Base-by-base conservation (phyloP, 2,329 filamentous ascomycete genomes). In the Dothideomycetes sp. region DNA sequence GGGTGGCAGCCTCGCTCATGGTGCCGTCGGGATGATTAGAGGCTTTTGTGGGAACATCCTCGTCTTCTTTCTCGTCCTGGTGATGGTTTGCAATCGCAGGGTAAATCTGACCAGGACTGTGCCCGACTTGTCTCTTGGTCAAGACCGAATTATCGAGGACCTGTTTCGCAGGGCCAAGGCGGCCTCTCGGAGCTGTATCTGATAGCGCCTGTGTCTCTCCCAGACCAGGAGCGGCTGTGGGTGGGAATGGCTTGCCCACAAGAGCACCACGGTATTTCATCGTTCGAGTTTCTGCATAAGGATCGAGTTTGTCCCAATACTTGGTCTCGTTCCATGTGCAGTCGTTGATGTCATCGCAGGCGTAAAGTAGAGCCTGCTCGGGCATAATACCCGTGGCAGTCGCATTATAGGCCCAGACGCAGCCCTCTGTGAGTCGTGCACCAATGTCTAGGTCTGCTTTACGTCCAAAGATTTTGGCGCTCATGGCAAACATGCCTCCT, bases 401-500 rank as follows among this genome's bases (percentile, higher is more conserved):
- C 4, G 52, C 58, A 18, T 69, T 60, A 45, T 75, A 73, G 0
- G 66, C 67, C 70, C 70, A 76, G 7, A 73, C 62, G 47, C 72
- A 76, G 4, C 72, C 72, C 36, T 75, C 64, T 0, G 69, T 69
- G 4, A 76, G 53, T 42, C 67, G 69, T 7, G 61, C 52, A 8
- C 65, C 72, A 10, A 70, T 54, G 5, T 64, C 59, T n/a, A 72
- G 52, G 27, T 75, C 68, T 4, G 63, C 59, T 0, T 62, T 60
- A 10, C 64, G 59, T 17, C 65, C 59, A 51, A 74, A 74, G n/a
- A 74, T 58, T 37, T 64, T 64, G 5, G 69, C 66, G 3, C 63
- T 71, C 14, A 75, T 56, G 17, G 63, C 69, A 24, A 74, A 65
- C 69, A 75, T 74, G 10, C 70, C 72, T 11, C 71, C 72, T 3